Conservation (phyloP, 2,329 filamentous ascomycete species). For the Monosporascus sp. region DNA sequence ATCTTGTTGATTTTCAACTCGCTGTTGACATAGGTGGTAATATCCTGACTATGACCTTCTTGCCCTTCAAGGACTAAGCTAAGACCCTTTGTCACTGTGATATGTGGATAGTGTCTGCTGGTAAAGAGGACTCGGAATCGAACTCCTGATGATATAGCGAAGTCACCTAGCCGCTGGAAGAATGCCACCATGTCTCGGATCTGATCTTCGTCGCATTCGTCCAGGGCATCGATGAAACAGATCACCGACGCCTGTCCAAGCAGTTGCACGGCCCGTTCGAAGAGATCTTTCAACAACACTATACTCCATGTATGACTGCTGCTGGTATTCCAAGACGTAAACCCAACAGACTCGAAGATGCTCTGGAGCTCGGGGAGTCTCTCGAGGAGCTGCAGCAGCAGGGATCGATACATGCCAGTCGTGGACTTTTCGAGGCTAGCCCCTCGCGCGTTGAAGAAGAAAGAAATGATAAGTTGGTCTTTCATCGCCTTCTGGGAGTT, state of each 20-base stretch:
- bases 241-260: constrained; percentile 4
- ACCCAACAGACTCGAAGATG: constrained; percentile 21
- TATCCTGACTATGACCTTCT: constrained; percentile 25
- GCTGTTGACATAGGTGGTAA: constrained; percentile 27
- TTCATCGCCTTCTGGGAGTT: constrained; percentile 10
- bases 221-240: constrained; percentile 32
- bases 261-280: constrained; percentile 13
- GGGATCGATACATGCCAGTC: constrained; percentile 43
- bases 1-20: constrained; percentile 20
- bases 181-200: constrained; percentile 36
- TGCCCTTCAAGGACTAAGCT: constrained; percentile 29
- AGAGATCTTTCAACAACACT: constrained; percentile 16
- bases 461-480: constrained; percentile 28
- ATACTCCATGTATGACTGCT: neutral
- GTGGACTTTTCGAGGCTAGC: constrained; percentile 37
- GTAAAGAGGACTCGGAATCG: constrained; percentile 36
- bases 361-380: constrained; percentile 26
- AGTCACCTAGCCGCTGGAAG: constrained; percentile 32
- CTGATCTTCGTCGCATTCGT: constrained; percentile 41
- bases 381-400: constrained; percentile 40
- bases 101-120: constrained; percentile 28
- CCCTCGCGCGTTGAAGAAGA: constrained; percentile 46
- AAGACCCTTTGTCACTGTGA: constrained; percentile 25
- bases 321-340: neutral
- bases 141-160: constrained; percentile 6